Conservation (phyloP, 257 asterid species). For the Primulina eburnea region DNA sequence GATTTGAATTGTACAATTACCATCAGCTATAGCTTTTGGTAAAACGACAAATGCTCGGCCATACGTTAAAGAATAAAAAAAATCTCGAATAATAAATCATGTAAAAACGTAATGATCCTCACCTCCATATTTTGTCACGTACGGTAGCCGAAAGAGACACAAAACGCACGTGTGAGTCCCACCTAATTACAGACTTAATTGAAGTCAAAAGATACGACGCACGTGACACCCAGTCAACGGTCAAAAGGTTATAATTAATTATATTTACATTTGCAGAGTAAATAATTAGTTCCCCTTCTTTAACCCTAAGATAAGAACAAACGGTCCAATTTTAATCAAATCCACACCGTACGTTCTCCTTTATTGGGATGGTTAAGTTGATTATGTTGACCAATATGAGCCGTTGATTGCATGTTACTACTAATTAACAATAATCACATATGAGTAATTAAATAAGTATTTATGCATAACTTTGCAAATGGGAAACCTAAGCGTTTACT, state of each 20-base stretch:
- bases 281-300: background rate
- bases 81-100: no score
- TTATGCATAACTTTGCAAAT: background rate
- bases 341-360: constrained; percentile 6
- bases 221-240: constrained; percentile 68
- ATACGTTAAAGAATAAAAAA: no score
- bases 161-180: constrained; percentile 33
- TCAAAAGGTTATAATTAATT: constrained; percentile 46
- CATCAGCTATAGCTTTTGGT: no score
- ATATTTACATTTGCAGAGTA: constrained; percentile 40
- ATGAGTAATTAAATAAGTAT: background rate
- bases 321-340: constrained; percentile 22
- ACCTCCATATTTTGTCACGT: no score
- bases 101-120: no score
- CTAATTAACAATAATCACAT: background rate
- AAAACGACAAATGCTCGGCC: no score
- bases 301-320: constrained; percentile 26
- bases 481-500: background rate
- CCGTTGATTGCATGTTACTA: constrained; percentile 24
- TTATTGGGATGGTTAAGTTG: background rate
- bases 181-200: constrained; percentile 43
- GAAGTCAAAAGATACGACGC: constrained; percentile 73
- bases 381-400: constrained; percentile 14
- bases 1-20: no score
- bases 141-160: constrained; percentile 24